Evolutionary conservation across 2,329 filamentous ascomycete genomes (phyloP).

Genomic region (Niveomyces coronatus): DNA sequence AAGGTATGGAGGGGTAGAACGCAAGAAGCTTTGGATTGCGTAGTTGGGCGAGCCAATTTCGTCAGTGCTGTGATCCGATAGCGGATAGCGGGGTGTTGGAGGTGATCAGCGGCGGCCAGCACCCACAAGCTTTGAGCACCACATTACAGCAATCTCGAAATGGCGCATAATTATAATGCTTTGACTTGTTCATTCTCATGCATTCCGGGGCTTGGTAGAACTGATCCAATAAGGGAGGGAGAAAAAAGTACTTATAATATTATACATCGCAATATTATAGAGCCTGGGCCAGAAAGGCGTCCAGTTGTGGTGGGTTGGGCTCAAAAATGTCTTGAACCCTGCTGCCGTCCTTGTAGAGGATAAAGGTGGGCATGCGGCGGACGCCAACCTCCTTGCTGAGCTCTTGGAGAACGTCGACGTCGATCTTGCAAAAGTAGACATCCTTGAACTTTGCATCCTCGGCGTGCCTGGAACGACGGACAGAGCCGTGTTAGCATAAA

Average conservation of each 20-base stretch:
- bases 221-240: too few relatives aligned
- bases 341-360: conserved; percentile 67
- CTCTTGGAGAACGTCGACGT: conserved; percentile 68
- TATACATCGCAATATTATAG: conserved; percentile 1
- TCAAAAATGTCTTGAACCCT: conserved; percentile 50
- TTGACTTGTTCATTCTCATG: not conserved
- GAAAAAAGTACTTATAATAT: not conserved
- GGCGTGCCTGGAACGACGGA: conserved; percentile 6
- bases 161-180: too few relatives aligned
- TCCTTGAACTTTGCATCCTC: conserved; percentile 41
- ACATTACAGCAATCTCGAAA: too few relatives aligned
- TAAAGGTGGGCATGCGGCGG: conserved; percentile 81
- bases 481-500: too few relatives aligned
- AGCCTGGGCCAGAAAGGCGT: conserved; percentile 11
- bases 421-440: conserved; percentile 71
- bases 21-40: not conserved
- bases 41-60: conserved; percentile 6
- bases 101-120: too few relatives aligned
- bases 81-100: conserved; percentile 9
- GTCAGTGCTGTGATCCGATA: conserved; percentile 4
- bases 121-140: too few relatives aligned
- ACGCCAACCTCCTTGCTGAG: conserved; percentile 66
- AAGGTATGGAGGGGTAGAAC: not conserved
- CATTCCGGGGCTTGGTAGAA: too few relatives aligned
- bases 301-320: conserved; percentile 11